Evolutionary conservation across 306 rosid species (phyloP), one percentile per base, ranked within the genome.

Genomic region (Fagus crenata): DNA sequence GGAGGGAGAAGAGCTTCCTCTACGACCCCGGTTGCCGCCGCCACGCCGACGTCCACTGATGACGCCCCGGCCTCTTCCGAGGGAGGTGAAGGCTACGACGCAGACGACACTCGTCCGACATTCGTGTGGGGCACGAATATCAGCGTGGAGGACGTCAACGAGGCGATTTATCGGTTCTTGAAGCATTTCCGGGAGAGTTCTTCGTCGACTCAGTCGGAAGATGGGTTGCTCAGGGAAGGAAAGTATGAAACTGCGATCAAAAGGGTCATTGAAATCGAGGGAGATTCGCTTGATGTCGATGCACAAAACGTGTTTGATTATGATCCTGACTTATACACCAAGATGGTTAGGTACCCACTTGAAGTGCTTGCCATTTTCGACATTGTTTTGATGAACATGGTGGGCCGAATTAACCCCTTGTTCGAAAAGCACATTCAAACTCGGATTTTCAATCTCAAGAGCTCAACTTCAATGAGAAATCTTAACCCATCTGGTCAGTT

Each of bases 351-450:
- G 69, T 95, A 89, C 37, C 97, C 99, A 1, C 97, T 95, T 2
- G 99, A 95, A 87, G 99, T 95, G 55, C 96, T 95, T 4, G 99
- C 97, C 0, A 92, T 95, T 72, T 95, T 95, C 72, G 99, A 95
- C 77, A 83, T 95, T 81, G 99, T 90, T 85, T 75, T 95, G 92
- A 92, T 95, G 97, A 96, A 88, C 51, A 87, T 95, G 97, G 92
- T 95, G 75, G 87, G 91, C 55, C 46, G 86, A n/a, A 81, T 92
- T 37, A 87, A 88, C 18, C 97, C 97, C 33, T 80, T 89, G 82
- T 95, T 88, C 35, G 97, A 92, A 80, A 95, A 90, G 86, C 97
- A 92, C 80, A 88, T 95, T 69, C 99, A 95, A 58, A 90, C 99
- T 68, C 87, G 99, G 53, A 95, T 95, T 72, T 92, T 86, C 71